Conservation (phyloP, 306 rosid species). For the Gynostemma pentaphyllum region DNA sequence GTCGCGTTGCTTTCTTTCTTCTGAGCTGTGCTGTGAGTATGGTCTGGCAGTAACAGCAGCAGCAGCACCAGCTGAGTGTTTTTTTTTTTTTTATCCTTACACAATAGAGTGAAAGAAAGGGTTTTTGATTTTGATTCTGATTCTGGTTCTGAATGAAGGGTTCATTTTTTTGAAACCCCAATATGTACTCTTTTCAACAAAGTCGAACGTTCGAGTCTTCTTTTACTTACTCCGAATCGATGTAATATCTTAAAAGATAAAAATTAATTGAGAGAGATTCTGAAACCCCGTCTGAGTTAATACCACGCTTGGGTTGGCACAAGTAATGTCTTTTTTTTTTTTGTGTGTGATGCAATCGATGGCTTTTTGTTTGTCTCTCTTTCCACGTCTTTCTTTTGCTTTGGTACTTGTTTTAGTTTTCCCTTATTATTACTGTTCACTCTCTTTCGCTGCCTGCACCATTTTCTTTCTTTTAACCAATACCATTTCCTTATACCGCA, state of each 20-base stretch:
- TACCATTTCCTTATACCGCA: background rate
- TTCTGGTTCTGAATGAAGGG: too few relatives aligned
- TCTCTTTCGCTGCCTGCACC: too few relatives aligned
- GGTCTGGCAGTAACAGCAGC: too few relatives aligned
- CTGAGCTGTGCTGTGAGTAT: background rate
- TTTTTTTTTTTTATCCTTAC: too few relatives aligned
- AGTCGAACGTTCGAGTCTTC: too few relatives aligned
- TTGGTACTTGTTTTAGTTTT: conserved; percentile 14
- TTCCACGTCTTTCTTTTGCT: conserved; percentile 22
- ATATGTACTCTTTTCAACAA: too few relatives aligned
- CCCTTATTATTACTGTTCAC: background rate
- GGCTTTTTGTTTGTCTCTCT: conserved; percentile 26
- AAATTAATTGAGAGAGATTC: conserved; percentile 14
- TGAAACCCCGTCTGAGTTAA: conserved; percentile 19
- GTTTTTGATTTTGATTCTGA: too few relatives aligned
- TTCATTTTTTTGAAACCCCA: too few relatives aligned
- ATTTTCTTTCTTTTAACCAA: background rate
- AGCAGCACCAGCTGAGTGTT: too few relatives aligned
- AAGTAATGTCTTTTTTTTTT: conserved; percentile 25
- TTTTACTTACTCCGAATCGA: too few relatives aligned
- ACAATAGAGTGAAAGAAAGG: background rate
- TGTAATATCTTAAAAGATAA: too few relatives aligned
- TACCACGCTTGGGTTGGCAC: conserved; percentile 33
- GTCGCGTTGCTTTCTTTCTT: conserved; percentile 11
- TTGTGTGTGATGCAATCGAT: conserved; percentile 40